A percentile compares a stretch with the other conserved stretches of the same genome.
Conservation (phyloP, 306 rosid species). For the Inga leiocalycina region DNA sequence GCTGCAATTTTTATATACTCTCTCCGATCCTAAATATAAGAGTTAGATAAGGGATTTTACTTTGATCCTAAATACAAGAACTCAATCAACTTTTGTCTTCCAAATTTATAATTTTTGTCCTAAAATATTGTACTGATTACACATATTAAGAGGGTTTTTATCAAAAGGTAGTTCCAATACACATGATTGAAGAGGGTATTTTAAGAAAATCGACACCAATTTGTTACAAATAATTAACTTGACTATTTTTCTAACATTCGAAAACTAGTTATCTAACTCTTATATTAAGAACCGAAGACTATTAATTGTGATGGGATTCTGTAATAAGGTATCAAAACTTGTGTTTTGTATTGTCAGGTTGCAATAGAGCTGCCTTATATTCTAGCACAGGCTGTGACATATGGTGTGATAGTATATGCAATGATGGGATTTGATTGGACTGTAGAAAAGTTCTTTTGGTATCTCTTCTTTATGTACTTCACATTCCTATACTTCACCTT, state of each 20-base stretch:
- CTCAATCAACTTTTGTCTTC: too few species aligned
- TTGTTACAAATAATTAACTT: too few species aligned
- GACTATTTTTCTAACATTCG: too few species aligned
- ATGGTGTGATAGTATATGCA: slow-evolving; percentile 55
- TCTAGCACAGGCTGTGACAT: slow-evolving; percentile 53
- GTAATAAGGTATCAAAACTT: not conserved
- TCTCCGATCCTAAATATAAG: too few species aligned
- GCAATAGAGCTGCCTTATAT: slow-evolving; percentile 70
- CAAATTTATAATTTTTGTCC: too few species aligned
- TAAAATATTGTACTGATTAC: too few species aligned
- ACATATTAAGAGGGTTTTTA: too few species aligned
- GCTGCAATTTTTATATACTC: not conserved
- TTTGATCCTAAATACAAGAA: too few species aligned
- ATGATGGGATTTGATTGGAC: slow-evolving; percentile 72
- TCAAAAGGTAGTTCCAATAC: too few species aligned
- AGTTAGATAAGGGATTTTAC: not conserved
- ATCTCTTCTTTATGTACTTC: slow-evolving; percentile 65
- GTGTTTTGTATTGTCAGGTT: slow-evolving; percentile 45
- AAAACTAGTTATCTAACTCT: not conserved
- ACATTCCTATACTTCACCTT: slow-evolving; percentile 65
- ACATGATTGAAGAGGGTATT: too few species aligned
- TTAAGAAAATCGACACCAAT: too few species aligned
- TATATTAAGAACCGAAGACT: too few species aligned
- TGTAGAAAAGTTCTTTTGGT: slow-evolving; percentile 62
- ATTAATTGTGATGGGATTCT: not conserved